Evolutionary conservation across 2,329 filamentous ascomycete genomes (phyloP), one percentile per base, ranked within the genome.

Genomic region (Talaromyces sp.): DNA sequence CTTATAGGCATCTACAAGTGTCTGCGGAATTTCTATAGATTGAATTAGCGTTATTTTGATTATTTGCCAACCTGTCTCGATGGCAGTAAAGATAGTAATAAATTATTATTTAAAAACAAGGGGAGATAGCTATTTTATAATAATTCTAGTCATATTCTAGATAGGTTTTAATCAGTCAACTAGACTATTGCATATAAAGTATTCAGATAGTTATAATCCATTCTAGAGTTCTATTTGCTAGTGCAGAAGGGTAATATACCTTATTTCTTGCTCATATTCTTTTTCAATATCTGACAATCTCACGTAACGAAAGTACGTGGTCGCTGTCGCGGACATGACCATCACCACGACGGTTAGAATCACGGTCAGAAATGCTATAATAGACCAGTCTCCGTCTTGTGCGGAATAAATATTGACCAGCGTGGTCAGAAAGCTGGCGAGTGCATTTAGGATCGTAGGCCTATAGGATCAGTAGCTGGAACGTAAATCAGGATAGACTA

Each of bases 351-450:
- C 69, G 22, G 75, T 77, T 4, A 74, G 71, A 27, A 77, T 75
- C 3, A 79, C 74, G 0, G 79, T 81, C 3, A 78, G 70, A 11
- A 76, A 72, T 5, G 79, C 80, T 22, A 81, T 82, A 39, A 81
- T 73, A 47, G 76, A 79, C 79, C 78, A 83, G 63, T 74, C 70
- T 59, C 82, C 81, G 11, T 73, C 69, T 62, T 83, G 79, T 60
- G 82, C 80, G n/a, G 81, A 78, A 66, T 85, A 85, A 3, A 86
- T 77, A 68, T 80, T 81, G 3, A 84, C 76, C 5, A 86, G 68
- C 0, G 83, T 84, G 1, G 80, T 81, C 7, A 86, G 75, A 33
- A 85, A 68, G 6, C 43, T 19, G 5, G 43, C 43, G 2, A 47
- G n/a, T 22, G 43, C 9, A 47, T 47, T 47, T 9, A 47, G n/a